phyloP scores from a whole-genome alignment of 345 rosid species.

The Leavenworthia alabamica region DNA sequence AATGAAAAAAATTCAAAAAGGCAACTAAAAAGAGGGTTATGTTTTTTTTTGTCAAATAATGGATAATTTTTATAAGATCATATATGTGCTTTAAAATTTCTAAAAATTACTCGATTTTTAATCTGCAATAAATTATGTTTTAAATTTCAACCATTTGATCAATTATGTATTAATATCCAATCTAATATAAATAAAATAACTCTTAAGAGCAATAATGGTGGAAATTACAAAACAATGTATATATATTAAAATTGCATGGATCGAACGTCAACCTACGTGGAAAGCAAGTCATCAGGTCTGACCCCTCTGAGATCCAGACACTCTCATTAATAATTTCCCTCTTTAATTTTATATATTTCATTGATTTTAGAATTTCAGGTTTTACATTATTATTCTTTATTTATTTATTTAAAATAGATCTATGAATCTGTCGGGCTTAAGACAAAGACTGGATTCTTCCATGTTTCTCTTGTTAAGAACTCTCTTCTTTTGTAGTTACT shows the following conservation, averaged over 20 bases:
- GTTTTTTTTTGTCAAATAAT: conserved; percentile 10
- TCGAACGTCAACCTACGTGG: conserved; percentile 61
- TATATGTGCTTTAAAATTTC: neutral
- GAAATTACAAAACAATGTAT: conserved; percentile 22
- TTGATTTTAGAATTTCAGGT: neutral
- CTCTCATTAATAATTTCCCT: conserved; percentile 25
- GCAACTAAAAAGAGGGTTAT: conserved; percentile 20
- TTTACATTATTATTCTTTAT: no score
- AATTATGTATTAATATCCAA: no score
- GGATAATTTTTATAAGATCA: no score
- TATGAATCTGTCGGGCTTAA: conserved; percentile 9
- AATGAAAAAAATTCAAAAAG: conserved; percentile 9
- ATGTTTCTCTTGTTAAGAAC: conserved; percentile 26
- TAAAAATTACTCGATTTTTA: no score
- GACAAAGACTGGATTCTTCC: conserved; percentile 35
- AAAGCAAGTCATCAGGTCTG: conserved; percentile 54
- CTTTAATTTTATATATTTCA: neutral
- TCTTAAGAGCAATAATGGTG: conserved; percentile 22
- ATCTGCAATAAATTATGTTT: no score
- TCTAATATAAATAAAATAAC: neutral
- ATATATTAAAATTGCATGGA: conserved; percentile 62
- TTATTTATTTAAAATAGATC: neutral
- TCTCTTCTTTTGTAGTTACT: conserved; percentile 28
- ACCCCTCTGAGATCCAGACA: conserved; percentile 35
- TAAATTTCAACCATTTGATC: no score